A percentile compares a stretch with the other conserved stretches of the same genome.
Conservation (phyloP, 805 yeast genomes). For the Teunomyces kruisii region DNA sequence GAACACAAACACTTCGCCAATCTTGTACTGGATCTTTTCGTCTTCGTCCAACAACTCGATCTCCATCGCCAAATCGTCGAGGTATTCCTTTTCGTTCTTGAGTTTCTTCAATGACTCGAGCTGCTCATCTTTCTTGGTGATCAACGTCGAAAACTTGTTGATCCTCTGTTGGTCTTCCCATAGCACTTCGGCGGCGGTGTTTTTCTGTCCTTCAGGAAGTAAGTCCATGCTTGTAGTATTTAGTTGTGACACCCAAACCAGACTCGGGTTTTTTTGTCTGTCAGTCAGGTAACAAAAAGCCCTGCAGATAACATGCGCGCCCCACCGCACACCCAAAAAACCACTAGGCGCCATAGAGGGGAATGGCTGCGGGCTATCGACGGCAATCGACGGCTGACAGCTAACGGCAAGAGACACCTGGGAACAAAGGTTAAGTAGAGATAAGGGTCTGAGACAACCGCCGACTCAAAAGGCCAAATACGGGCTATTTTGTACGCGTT, state of each 20-base stretch:
- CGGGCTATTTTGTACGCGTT: not conserved
- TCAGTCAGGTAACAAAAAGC: not conserved
- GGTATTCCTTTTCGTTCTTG: slow-evolving; percentile 75
- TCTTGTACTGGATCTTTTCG: slow-evolving; percentile 67
- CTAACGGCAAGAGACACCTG: slow-evolving; percentile 3
- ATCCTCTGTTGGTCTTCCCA: slow-evolving; percentile 89
- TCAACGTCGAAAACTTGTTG: slow-evolving; percentile 83
- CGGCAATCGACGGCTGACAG: not conserved
- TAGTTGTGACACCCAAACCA: not conserved
- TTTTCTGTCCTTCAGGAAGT: slow-evolving; percentile 56
- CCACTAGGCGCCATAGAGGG: slow-evolving; percentile 1
- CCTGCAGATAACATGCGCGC: not conserved
- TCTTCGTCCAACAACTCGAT: slow-evolving; percentile 81
- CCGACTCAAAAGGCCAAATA: no score
- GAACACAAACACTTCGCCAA: slow-evolving; percentile 80
- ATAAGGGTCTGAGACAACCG: not conserved
- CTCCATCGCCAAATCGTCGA: slow-evolving; percentile 84
- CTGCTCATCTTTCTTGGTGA: slow-evolving; percentile 64
- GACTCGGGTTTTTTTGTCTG: not conserved
- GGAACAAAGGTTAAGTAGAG: not conserved
- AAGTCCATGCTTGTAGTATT: slow-evolving; percentile 37
- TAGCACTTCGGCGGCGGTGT: slow-evolving; percentile 56
- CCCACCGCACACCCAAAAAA: not conserved
- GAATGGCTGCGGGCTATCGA: not conserved
- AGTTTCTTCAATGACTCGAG: slow-evolving; percentile 48